Evolutionary conservation across 2,329 filamentous ascomycete species (phyloP).

Genomic region (Ascochyta fabae): DNA sequence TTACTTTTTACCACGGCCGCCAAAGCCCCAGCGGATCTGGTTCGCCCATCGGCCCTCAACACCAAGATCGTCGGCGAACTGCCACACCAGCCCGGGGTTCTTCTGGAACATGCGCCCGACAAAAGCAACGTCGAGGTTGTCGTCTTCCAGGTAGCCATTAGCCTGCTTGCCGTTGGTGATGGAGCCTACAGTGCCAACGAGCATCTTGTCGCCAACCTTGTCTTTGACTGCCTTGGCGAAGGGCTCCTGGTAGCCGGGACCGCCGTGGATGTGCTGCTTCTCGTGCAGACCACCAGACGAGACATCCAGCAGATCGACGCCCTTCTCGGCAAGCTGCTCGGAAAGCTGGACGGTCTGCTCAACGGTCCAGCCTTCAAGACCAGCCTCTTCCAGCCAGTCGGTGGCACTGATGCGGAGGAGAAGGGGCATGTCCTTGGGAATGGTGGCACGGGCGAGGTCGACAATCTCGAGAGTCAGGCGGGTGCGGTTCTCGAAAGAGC

Average conservation of each 20-base stretch:
- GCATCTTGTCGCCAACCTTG: conserved; percentile 72
- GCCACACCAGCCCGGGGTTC: conserved; percentile 79
- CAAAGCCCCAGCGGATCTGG: conserved; percentile 70
- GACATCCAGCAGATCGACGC: conserved; percentile 84
- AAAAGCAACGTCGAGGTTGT: conserved; percentile 70
- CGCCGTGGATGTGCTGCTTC: conserved; percentile 64
- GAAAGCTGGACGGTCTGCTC: conserved; percentile 70
- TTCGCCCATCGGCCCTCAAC: conserved; percentile 75
- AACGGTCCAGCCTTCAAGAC: conserved; percentile 68
- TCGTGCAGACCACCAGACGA: conserved; percentile 75
- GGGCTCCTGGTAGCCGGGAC: conserved; percentile 75
- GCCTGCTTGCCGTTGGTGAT: conserved; percentile 75
- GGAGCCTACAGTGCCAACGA: conserved; percentile 76
- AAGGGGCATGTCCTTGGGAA: conserved; percentile 72
- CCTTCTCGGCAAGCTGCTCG: conserved; percentile 69
- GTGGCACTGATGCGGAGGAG: conserved; percentile 76
- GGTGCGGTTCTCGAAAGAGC: conserved; percentile 73
- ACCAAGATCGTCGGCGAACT: conserved; percentile 73
- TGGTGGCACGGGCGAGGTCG: conserved; percentile 65
- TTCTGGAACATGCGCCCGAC: conserved; percentile 79
- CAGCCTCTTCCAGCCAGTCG: conserved; percentile 74
- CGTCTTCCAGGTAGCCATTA: conserved; percentile 40
- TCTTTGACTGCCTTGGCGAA: conserved; percentile 75
- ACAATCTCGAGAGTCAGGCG: conserved; percentile 72
- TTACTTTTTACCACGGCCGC: conserved; percentile 53